phyloP scores from a whole-genome alignment of 441 rosid genomes.

The Kokia cookei region DNA sequence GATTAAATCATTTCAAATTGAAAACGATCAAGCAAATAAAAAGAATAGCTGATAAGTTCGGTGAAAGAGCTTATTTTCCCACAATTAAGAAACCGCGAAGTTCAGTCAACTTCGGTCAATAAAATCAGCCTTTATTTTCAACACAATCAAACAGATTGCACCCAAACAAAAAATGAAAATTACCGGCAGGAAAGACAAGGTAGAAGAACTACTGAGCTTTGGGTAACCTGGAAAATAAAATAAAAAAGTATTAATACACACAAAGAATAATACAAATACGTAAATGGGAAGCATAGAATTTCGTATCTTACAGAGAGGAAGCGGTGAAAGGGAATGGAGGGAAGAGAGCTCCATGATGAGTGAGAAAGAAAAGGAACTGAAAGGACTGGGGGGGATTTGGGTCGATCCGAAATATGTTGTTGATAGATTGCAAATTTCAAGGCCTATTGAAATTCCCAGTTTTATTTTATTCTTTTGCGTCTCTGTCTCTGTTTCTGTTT shows the following conservation, averaged over 20 bases:
- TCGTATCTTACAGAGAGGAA: slow-evolving; percentile 23
- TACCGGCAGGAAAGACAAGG: slow-evolving; percentile 36
- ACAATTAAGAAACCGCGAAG: neutral
- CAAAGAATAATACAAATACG: neutral
- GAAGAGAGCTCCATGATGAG: slow-evolving; percentile 45
- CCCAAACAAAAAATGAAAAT: neutral
- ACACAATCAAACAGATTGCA: neutral
- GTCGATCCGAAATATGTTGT: neutral
- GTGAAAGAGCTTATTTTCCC: neutral
- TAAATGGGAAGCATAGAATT: neutral
- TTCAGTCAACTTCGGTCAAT: neutral
- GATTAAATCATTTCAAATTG: neutral
- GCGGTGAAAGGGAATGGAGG: slow-evolving; percentile 18
- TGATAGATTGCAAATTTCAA: neutral
- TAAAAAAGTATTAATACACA: neutral
- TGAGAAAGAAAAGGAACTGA: slow-evolving; percentile 4
- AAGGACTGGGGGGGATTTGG: neutral
- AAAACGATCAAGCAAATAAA: neutral
- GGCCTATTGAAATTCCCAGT: neutral
- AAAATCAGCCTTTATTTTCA: neutral
- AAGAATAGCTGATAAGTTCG: neutral
- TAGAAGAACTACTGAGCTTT: slow-evolving; percentile 19
- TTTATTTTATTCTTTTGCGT: neutral
- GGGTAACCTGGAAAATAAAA: slow-evolving; percentile 17
- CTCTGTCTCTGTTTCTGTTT: neutral